Evolutionary conservation across 345 rosid species (phyloP), one percentile per base, ranked within the genome.

Genomic region (Ceriops zippeliana): DNA sequence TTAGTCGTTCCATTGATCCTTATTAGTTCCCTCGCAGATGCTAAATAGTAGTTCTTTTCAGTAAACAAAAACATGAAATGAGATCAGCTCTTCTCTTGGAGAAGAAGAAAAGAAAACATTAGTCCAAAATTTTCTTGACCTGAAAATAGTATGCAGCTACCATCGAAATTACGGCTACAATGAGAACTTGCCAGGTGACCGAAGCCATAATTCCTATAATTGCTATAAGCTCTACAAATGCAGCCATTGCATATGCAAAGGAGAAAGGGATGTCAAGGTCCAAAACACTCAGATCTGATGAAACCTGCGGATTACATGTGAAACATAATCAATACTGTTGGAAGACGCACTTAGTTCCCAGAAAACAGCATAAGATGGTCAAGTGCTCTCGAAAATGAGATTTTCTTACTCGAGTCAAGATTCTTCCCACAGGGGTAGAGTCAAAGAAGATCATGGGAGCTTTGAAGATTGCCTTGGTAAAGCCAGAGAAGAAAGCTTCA

Each of bases 1-100:
- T 93, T 93, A 30, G 97, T 93, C 16, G 92, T 93, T 70, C 97
- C 97, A 7, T 86, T 93, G 66, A 93, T 91, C 74, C 98, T 79
- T 57, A 87, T 86, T 47, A 93, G 76, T 70, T 93, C 97, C 52
- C 89, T 83, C 8, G 98, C 95, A 31, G 98, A 78, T 16, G 92
- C 85, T 72, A 86, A 63, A 76, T 91, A 91, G 75, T 91, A 93
- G 10, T 53, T 85, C 98, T 92, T 63, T 70, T 30, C 5, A 27
- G 6, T 6, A 28, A 37, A 28, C 38, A 28, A 47, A 35, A 26
- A 21, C 16, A 56, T 7, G 42, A 51, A 6, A 35, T 5, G 38
- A 30, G 7, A 35, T 62, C 53, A 63, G 49, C 30, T 56, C 32
- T 1, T 32, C 6, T 1, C 51, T 31, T n/a, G 0, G 20, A 27